Conservation (phyloP, 2,329 filamentous ascomycete genomes). For the Magnaporthales sp. region DNA sequence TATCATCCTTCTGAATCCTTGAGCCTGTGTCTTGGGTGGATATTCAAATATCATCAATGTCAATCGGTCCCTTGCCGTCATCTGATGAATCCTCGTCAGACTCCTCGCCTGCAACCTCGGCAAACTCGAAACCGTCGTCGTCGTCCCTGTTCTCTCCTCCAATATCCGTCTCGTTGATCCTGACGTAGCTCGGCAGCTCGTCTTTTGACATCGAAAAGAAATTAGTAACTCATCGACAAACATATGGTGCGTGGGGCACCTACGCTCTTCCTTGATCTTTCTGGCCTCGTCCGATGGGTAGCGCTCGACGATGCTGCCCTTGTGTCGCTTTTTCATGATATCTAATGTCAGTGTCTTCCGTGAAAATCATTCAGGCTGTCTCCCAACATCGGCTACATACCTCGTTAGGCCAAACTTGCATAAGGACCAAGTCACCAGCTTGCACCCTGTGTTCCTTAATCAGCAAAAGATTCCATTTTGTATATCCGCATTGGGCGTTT, state of each 20-base stretch:
- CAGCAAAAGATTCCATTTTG: not conserved
- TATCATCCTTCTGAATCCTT: not conserved
- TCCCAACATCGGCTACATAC: not conserved
- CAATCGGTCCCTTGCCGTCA: conserved; percentile 61
- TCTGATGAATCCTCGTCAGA: conserved; percentile 44
- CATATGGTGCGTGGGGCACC: not conserved
- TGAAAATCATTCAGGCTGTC: not conserved
- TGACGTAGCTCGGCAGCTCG: conserved; percentile 91
- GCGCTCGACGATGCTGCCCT: conserved; percentile 89
- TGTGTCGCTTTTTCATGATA: conserved; percentile 32
- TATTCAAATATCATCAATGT: conserved; percentile 87
- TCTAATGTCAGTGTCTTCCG: not conserved
- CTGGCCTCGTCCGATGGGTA: conserved; percentile 94
- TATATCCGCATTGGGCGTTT: not conserved
- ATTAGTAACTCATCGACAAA: not conserved
- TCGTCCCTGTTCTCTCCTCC: conserved; percentile 87
- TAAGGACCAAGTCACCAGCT: not conserved
- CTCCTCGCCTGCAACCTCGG: conserved; percentile 72
- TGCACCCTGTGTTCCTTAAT: not conserved
- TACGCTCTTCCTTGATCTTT: conserved; percentile 76
- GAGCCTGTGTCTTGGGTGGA: not conserved
- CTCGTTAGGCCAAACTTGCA: conserved; percentile 1
- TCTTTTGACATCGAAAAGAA: conserved; percentile 32
- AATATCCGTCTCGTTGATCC: conserved; percentile 99
- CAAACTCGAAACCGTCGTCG: conserved; percentile 97